Percentiles rank a stretch among this genome's conserved stretches.
These are phyloP conservation scores for Kwoniella dejecticola DNA, from an alignment of 768 basidiomycete genomes.

Conservation along the genomic window DNA sequence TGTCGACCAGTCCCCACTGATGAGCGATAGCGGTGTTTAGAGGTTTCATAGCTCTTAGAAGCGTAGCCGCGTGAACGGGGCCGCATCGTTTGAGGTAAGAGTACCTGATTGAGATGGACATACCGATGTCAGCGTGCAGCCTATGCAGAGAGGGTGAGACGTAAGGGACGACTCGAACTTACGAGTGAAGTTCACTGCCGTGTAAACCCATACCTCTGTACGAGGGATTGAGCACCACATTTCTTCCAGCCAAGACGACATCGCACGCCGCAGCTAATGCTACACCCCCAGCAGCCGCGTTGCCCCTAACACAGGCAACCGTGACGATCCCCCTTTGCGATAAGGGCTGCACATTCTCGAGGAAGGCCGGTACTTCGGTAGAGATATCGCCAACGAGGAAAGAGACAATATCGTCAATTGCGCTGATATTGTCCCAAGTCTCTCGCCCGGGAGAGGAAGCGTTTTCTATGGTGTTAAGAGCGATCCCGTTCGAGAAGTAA, in stretches of 20 bases:
- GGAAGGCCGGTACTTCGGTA: conserved; percentile 30
- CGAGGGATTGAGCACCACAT: conserved; percentile 46
- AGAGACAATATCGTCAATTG: conserved; percentile 52
- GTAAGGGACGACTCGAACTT: conserved; percentile 13
- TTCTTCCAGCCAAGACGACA: conserved; percentile 33
- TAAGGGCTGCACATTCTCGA: conserved; percentile 23
- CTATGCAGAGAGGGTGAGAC: not conserved
- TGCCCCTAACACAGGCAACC: conserved; percentile 46
- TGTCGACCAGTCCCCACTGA: conserved; percentile 36
- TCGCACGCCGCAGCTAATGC: conserved; percentile 48
- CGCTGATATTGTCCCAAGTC: conserved; percentile 52
- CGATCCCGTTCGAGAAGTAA: conserved; percentile 52
- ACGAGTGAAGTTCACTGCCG: conserved; percentile 51
- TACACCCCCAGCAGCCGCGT: conserved; percentile 50
- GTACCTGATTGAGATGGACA: conserved; percentile 19
- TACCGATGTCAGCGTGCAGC: not conserved
- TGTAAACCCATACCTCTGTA: conserved; percentile 49
- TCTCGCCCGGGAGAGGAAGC: conserved; percentile 35
- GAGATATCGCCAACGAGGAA: conserved; percentile 43
- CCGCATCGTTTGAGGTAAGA: conserved; percentile 42
- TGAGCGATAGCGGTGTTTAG: conserved; percentile 27
- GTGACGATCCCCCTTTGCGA: conserved; percentile 41
- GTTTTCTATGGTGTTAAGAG: conserved; percentile 48
- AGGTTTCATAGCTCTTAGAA: conserved; percentile 41
- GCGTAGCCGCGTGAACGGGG: conserved; percentile 18